These are phyloP conservation scores for Lolium perenne DNA, from an alignment of 176 grass and related monocot genomes.

Conservation along the genomic window DNA sequence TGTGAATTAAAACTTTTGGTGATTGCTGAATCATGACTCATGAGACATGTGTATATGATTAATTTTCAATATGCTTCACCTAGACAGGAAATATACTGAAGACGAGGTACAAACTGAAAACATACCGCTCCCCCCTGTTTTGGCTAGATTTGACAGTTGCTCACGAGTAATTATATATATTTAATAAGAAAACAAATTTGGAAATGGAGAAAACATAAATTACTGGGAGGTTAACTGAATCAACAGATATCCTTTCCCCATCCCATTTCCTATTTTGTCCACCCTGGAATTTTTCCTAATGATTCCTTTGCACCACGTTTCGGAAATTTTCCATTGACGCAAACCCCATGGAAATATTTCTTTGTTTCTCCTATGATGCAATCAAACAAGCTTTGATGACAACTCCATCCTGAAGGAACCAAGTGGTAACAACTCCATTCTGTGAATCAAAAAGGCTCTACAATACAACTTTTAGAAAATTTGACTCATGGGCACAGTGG, in stretches of 20 bases:
- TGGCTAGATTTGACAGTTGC: no score
- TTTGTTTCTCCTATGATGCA: neutral
- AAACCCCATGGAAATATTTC: neutral
- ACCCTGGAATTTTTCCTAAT: no score
- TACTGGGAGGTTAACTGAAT: no score
- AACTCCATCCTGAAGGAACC: neutral
- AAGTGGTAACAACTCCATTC: neutral
- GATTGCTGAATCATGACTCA: neutral
- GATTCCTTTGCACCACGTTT: neutral
- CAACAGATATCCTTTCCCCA: no score
- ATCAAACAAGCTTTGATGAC: neutral
- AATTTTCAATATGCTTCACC: constrained; percentile 5
- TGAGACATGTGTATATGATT: constrained; percentile 2
- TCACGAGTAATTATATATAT: no score
- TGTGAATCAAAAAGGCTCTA: neutral
- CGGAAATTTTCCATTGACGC: neutral
- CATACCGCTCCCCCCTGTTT: no score
- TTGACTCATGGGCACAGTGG: neutral
- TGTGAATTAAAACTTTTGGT: neutral
- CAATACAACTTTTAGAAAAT: neutral
- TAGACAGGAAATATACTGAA: constrained; percentile 8
- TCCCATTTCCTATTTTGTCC: no score
- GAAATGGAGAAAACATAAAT: no score
- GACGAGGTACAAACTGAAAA: neutral
- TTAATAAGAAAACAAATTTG: no score